Evolutionary conservation across 2,329 filamentous ascomycete species (phyloP).

Genomic region (Ophiocordyceps camponoti-floridani): DNA sequence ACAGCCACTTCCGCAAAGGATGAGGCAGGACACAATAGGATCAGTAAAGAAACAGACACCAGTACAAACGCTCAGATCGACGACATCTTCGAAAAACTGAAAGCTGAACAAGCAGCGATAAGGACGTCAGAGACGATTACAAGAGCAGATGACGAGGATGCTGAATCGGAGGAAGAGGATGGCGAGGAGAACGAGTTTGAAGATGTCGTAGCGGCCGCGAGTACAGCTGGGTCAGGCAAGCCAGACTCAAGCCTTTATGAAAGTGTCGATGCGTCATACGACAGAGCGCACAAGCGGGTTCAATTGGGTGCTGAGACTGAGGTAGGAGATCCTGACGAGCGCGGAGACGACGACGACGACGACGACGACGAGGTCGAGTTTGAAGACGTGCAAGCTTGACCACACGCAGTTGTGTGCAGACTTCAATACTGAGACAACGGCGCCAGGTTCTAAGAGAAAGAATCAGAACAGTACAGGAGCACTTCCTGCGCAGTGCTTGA

Average conservation of each 20-base stretch:
- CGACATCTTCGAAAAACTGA: slow-evolving; percentile 49
- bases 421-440: not conserved
- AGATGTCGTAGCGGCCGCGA: slow-evolving; percentile 24
- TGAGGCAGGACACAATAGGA: slow-evolving; percentile 26
- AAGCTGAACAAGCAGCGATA: slow-evolving; percentile 37
- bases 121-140: slow-evolving; percentile 8
- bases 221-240: slow-evolving; percentile 1
- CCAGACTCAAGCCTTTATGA: slow-evolving; percentile 13
- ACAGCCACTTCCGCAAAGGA: slow-evolving; percentile 16
- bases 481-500: too few species aligned
- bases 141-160: slow-evolving; percentile 15
- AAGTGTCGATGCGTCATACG: slow-evolving; percentile 15
- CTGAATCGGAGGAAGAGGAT: slow-evolving; percentile 19
- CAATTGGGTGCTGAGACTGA: slow-evolving; percentile 32
- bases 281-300: slow-evolving; percentile 37
- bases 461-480: too few species aligned
- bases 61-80: slow-evolving; percentile 42
- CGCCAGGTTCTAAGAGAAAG: too few species aligned
- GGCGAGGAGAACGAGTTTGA: slow-evolving; percentile 22
- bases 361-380: slow-evolving; percentile 39
- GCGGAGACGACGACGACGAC: slow-evolving; percentile 22
- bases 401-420: not conserved
- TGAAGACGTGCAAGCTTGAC: slow-evolving; percentile 28
- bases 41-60: slow-evolving; percentile 21
- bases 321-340: slow-evolving; percentile 22